phyloP scores from a whole-genome alignment of 2,329 filamentous ascomycete genomes.

The Beauveria sp. region DNA sequence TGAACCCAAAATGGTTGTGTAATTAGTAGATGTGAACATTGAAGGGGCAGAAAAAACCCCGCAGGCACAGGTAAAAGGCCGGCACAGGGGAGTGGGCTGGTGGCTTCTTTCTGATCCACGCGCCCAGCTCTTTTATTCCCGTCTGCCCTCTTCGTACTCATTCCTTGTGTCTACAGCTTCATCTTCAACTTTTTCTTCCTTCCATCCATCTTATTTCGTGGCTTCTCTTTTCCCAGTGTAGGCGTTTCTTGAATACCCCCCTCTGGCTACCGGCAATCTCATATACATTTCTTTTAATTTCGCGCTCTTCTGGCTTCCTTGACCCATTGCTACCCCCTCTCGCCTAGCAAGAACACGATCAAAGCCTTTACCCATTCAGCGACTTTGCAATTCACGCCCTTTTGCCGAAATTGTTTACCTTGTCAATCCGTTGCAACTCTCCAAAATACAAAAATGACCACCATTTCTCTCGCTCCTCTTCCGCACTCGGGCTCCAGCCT shows the following conservation, averaged over 20 bases:
- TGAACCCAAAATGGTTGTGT: not conserved
- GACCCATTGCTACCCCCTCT: too few relatives aligned
- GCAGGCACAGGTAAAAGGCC: too few relatives aligned
- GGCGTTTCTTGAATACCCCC: not conserved
- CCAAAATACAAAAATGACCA: not conserved
- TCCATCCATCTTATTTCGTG: not conserved
- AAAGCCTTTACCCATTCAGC: too few relatives aligned
- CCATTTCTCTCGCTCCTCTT: not conserved
- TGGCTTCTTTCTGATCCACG: not conserved
- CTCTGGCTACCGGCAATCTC: not conserved
- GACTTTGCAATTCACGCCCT: not conserved
- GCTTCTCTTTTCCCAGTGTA: not conserved
- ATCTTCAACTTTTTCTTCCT: not conserved
- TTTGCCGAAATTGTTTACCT: too few relatives aligned
- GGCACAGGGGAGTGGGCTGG: not conserved
- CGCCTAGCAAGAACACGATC: too few relatives aligned
- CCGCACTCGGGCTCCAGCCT: conserved; percentile 6
- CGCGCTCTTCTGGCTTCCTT: too few relatives aligned
- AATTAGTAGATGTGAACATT: not conserved
- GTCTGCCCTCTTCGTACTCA: not conserved
- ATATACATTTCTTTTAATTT: not conserved
- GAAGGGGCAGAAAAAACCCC: not conserved
- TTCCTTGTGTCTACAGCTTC: not conserved
- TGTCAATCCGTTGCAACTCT: too few relatives aligned
- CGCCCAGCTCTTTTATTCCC: conserved; percentile 5